Conservation (phyloP, 768 basidiomycete genomes). For the Clitopilus passeckerianus region DNA sequence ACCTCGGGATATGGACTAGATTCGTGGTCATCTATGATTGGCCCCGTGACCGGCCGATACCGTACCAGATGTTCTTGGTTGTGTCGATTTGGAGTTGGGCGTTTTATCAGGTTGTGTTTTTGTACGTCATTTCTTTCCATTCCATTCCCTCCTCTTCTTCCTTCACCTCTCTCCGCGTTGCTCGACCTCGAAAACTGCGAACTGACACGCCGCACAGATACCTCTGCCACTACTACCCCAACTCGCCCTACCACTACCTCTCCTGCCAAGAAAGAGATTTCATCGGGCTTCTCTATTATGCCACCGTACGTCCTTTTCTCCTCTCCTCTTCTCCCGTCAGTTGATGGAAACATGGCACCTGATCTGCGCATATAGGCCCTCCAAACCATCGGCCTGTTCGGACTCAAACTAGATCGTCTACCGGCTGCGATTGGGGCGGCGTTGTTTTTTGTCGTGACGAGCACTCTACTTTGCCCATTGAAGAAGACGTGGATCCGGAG, state of each 20-base stretch:
- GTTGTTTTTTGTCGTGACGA: conserved; percentile 46
- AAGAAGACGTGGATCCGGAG: conserved; percentile 26
- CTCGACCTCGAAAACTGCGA: too few species aligned
- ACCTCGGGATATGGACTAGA: too few species aligned
- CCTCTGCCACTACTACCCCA: conserved; percentile 36
- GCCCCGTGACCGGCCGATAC: conserved; percentile 35
- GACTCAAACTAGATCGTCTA: conserved; percentile 59
- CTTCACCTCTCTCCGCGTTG: too few species aligned
- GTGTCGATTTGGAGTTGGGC: conserved; percentile 48
- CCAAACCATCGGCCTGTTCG: conserved; percentile 69
- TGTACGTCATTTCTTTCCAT: too few species aligned
- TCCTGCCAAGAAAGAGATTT: conserved; percentile 41
- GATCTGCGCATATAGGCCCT: too few species aligned
- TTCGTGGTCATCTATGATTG: conserved; percentile 45
- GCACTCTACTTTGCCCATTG: conserved; percentile 32
- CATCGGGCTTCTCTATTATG: conserved; percentile 42
- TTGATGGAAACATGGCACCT: too few species aligned
- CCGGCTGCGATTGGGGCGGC: conserved; percentile 55
- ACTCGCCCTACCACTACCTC: conserved; percentile 15
- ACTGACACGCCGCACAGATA: conserved; percentile 7
- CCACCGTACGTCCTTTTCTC: too few species aligned
- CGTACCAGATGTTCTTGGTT: conserved; percentile 46
- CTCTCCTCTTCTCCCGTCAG: too few species aligned
- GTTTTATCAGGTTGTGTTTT: background rate
- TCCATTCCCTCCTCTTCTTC: conserved; percentile 2